Evolutionary conservation across 2,329 filamentous ascomycete genomes (phyloP).

Genomic region (Juglanconis juglandina): DNA sequence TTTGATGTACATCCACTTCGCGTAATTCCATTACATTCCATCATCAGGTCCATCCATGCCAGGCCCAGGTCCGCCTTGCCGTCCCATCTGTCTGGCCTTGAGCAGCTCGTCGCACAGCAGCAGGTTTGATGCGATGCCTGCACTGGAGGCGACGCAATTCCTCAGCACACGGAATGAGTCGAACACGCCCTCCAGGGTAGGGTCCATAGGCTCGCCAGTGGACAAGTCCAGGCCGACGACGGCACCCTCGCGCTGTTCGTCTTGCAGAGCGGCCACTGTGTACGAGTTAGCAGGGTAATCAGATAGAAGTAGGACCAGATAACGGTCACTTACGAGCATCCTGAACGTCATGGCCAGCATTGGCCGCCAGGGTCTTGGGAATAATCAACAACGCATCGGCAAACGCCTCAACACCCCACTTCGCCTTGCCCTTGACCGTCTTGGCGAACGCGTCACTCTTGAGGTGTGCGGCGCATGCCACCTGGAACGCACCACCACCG

Average conservation of each 20-base stretch:
- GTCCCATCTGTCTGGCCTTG: conserved; percentile 93
- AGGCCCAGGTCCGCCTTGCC: conserved; percentile 58
- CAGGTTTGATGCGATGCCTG: conserved; percentile 92
- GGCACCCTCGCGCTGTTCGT: conserved; percentile 80
- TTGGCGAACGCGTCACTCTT: conserved; percentile 83
- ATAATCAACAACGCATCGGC: conserved; percentile 93
- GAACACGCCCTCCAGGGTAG: conserved; percentile 85
- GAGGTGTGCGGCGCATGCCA: conserved; percentile 84
- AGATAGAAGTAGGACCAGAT: neutral
- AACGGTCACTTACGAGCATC: conserved; percentile 69
- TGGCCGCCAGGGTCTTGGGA: conserved; percentile 94
- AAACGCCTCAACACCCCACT: conserved; percentile 92
- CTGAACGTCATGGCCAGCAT: conserved; percentile 94
- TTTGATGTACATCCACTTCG: conserved; percentile 12
- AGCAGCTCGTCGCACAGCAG: conserved; percentile 94
- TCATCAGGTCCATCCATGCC: conserved; percentile 61
- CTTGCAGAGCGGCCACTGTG: conserved; percentile 78
- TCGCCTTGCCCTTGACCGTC: conserved; percentile 95
- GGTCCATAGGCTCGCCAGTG: conserved; percentile 92
- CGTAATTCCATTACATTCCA: conserved; percentile 6
- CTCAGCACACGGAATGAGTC: conserved; percentile 94
- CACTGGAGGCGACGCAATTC: conserved; percentile 89
- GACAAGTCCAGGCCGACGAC: conserved; percentile 81
- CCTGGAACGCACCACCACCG: conserved; percentile 91
- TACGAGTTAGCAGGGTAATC: conserved; percentile 12